Conservation (phyloP, 2,329 filamentous ascomycete species). For the Aureobasidium sp. region DNA sequence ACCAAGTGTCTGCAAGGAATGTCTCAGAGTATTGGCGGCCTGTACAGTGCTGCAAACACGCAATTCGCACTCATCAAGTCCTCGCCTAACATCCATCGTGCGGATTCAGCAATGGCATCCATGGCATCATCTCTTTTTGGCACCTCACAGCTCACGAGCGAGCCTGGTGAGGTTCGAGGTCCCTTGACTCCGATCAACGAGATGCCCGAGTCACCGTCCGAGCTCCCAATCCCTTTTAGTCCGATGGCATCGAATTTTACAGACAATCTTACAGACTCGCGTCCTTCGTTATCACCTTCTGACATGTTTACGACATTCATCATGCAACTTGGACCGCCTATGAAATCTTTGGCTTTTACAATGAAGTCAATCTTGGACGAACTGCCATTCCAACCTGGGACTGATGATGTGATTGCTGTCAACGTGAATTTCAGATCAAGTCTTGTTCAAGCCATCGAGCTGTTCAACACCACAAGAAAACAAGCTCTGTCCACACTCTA, state of each 20-base stretch:
- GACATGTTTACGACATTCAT: constrained; percentile 94
- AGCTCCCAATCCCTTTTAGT: background rate
- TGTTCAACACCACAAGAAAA: constrained; percentile 71
- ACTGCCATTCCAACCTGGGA: constrained; percentile 65
- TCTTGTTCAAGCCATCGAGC: constrained; percentile 67
- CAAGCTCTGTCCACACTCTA: constrained; percentile 76
- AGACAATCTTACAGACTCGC: background rate
- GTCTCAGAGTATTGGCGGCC: constrained; percentile 80
- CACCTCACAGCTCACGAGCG: background rate
- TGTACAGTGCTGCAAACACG: constrained; percentile 81
- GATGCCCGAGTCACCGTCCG: background rate
- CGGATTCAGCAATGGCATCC: constrained; percentile 5
- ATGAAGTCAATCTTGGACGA: constrained; percentile 83
- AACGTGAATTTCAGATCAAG: constrained; percentile 76
- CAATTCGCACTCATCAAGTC: constrained; percentile 81
- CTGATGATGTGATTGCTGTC: constrained; percentile 62
- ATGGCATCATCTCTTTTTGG: constrained; percentile 13
- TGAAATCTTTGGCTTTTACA: constrained; percentile 92
- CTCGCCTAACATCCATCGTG: constrained; percentile 25
- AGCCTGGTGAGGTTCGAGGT: background rate
- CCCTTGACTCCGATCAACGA: constrained; percentile 17
- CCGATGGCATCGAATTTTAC: background rate
- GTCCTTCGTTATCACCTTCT: constrained; percentile 42
- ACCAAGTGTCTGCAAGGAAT: constrained; percentile 79
- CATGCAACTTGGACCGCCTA: constrained; percentile 77